Conservation (phyloP, 768 basidiomycete genomes). For the Termitomyces sp. region DNA sequence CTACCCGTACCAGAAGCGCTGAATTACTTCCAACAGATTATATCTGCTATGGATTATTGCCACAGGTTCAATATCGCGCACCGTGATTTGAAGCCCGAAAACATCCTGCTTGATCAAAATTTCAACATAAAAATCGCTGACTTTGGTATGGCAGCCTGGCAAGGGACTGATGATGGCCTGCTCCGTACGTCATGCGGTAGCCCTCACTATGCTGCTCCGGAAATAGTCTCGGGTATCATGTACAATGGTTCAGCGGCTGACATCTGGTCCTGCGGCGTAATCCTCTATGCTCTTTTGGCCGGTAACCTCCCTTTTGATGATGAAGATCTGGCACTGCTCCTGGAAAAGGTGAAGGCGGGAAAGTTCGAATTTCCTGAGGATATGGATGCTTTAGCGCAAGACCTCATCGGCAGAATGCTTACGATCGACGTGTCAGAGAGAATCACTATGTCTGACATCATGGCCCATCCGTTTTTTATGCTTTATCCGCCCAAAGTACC, state of each 20-base stretch:
- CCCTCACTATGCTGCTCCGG: conserved; percentile 93
- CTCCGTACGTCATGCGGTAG: conserved; percentile 88
- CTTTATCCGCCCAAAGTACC: conserved; percentile 44
- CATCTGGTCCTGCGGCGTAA: conserved; percentile 96
- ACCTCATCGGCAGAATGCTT: conserved; percentile 80
- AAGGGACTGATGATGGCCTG: conserved; percentile 47
- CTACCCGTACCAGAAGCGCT: conserved; percentile 70
- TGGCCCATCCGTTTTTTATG: conserved; percentile 75
- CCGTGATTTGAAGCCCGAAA: conserved; percentile 93
- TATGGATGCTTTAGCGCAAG: conserved; percentile 65
- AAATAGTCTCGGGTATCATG: conserved; percentile 76
- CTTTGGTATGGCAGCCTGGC: conserved; percentile 97
- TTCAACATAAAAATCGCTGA: conserved; percentile 93
- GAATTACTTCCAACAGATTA: conserved; percentile 90
- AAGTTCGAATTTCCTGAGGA: conserved; percentile 68
- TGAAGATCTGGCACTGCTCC: conserved; percentile 70
- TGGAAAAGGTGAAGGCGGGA: conserved; percentile 76
- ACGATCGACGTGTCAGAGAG: conserved; percentile 66
- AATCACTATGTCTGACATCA: conserved; percentile 80
- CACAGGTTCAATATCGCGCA: conserved; percentile 94
- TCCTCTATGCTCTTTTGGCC: conserved; percentile 83
- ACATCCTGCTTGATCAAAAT: conserved; percentile 78
- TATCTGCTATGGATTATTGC: conserved; percentile 87
- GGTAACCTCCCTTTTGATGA: conserved; percentile 93
- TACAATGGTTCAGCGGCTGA: conserved; percentile 89